A percentile compares a stretch with the other conserved stretches of the same genome.
Conservation (phyloP, 2,329 filamentous ascomycete species). For the Cladosporium colombiae region DNA sequence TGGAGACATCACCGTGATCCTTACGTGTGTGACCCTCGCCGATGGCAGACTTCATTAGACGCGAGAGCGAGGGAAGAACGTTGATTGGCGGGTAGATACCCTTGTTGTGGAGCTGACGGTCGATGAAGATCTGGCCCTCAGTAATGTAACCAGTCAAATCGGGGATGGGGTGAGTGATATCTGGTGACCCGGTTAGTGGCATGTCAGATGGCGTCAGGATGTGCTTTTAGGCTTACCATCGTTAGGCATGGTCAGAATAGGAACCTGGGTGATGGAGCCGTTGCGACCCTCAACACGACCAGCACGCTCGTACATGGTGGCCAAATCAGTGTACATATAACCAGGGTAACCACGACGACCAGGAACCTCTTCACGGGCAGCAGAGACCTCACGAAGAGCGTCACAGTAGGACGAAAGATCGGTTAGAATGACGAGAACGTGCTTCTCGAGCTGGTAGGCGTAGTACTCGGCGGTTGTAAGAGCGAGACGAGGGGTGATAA, state of each 20-base stretch:
- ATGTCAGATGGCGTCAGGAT: background rate
- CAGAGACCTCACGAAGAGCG: constrained; percentile 96
- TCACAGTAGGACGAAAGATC: constrained; percentile 98
- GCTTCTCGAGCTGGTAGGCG: constrained; percentile 99
- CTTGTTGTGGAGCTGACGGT: constrained; percentile 91
- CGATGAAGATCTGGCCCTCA: constrained; percentile 97
- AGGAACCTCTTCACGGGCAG: constrained; percentile 96
- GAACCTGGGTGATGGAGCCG: constrained; percentile 98
- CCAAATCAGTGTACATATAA: constrained; percentile 99
- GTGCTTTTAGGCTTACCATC: constrained; percentile 63
- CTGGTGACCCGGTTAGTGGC: constrained; percentile 40
- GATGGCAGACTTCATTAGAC: constrained; percentile 99
- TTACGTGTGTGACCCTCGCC: constrained; percentile 95
- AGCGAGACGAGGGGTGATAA: constrained; percentile 97
- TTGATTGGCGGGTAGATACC: constrained; percentile 99
- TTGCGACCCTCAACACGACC: constrained; percentile 96
- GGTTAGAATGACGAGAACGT: constrained; percentile 97
- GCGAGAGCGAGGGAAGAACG: constrained; percentile 93
- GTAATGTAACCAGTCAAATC: constrained; percentile 99
- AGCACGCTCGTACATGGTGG: constrained; percentile 98
- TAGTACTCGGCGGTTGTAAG: constrained; percentile 99
- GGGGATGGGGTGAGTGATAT: constrained; percentile 98
- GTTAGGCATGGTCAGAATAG: constrained; percentile 99
- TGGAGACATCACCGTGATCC: constrained; percentile 97
- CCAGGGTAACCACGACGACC: constrained; percentile 98